Percentiles rank a stretch among this genome's conserved stretches.
phyloP scores from a whole-genome alignment of 805 yeast genomes.

The Wickerhamiella bombiphila region DNA sequence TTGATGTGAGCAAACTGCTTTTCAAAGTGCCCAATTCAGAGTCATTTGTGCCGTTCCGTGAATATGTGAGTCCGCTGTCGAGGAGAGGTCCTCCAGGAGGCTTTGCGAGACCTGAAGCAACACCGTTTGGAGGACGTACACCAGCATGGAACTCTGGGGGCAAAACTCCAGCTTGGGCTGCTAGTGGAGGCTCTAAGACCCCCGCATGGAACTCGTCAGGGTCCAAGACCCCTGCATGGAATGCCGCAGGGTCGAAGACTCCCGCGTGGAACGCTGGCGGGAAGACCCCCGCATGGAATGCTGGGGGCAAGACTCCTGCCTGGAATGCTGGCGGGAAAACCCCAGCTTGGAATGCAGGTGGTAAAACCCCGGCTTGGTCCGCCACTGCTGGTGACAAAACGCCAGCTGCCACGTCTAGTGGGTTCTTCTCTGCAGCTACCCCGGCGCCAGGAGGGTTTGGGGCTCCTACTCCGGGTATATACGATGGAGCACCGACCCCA shows the following conservation, averaged over 20 bases:
- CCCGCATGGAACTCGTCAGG: slow-evolving; percentile 14
- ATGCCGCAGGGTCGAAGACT: slow-evolving; percentile 26
- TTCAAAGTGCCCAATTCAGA: slow-evolving; percentile 52
- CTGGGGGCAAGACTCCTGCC: slow-evolving; percentile 20
- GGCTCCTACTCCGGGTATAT: slow-evolving; percentile 25
- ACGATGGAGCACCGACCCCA: slow-evolving; percentile 24
- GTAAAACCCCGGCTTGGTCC: slow-evolving; percentile 18
- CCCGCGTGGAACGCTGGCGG: slow-evolving; percentile 34
- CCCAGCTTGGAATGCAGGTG: slow-evolving; percentile 28
- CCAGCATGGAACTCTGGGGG: slow-evolving; percentile 38
- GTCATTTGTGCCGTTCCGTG: slow-evolving; percentile 54
- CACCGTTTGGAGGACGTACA: slow-evolving; percentile 31
- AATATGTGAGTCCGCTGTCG: slow-evolving; percentile 37
- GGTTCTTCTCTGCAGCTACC: slow-evolving; percentile 22
- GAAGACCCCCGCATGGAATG: slow-evolving; percentile 31
- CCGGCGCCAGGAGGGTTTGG: slow-evolving; percentile 19
- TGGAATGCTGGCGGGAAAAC: slow-evolving; percentile 17
- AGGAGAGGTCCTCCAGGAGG: slow-evolving; percentile 25
- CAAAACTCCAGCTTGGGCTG: slow-evolving; percentile 28
- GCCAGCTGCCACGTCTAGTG: slow-evolving; percentile 23
- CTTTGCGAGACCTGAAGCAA: slow-evolving; percentile 20
- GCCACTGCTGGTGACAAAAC: slow-evolving; percentile 27
- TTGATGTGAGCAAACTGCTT: slow-evolving; percentile 62
- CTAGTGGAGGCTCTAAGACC: slow-evolving; percentile 8
- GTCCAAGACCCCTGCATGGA: slow-evolving; percentile 18